Base-by-base conservation (phyloP, 164 flowering plant genomes). In the grape (Vitis vinifera) region DNA sequence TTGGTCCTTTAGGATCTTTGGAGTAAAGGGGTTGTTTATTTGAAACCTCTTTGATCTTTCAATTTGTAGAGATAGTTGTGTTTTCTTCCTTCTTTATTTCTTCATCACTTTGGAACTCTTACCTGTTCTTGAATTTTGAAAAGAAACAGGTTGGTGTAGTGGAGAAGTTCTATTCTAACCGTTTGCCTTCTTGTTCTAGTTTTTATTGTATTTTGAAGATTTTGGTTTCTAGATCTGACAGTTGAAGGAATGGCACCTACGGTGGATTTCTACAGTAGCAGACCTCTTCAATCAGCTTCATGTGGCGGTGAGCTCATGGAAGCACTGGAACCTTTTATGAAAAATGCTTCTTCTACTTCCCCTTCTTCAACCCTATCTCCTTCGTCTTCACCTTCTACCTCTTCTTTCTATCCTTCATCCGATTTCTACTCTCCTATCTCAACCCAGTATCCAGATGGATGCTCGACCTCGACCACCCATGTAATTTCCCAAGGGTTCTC, bases 311-410 rank as follows among this genome's bases (percentile, higher is more conserved):
- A 94, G 75, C 75, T 94, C 1, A 94, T 94, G 98, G 88, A 86
- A 79, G 98, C 97, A 76, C 92, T 94, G 71, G 86, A 79, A 71
- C 97, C 98, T 92, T 94, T 91, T 89, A 87, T 92, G 72, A 88
- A 91, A 69, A 63, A 90, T 83, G 89, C 88, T 88, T 80, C 91
- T 13, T 58, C 70, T 68, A 59, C 73, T 59, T 10, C 72, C 49
- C 55, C 81, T 65, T 58, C 68, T 53, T 23, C 75, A 8, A 29
- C 63, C 19, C 65, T 81, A 23, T 19, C 76, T 16, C 51, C 76
- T 65, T 23, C 27, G 27, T 47, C 69, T 51, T n/a, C 60, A 12
- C 10, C 78, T 17, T 16, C 53, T 19, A 44, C 49, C 15, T 51
- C 71, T 65, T 64, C 61, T 51, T 59, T 66, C n/a, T 50, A 72